Base-by-base conservation (phyloP, 352 stramenopile genomes). In the Phytophthora pluvialis region DNA sequence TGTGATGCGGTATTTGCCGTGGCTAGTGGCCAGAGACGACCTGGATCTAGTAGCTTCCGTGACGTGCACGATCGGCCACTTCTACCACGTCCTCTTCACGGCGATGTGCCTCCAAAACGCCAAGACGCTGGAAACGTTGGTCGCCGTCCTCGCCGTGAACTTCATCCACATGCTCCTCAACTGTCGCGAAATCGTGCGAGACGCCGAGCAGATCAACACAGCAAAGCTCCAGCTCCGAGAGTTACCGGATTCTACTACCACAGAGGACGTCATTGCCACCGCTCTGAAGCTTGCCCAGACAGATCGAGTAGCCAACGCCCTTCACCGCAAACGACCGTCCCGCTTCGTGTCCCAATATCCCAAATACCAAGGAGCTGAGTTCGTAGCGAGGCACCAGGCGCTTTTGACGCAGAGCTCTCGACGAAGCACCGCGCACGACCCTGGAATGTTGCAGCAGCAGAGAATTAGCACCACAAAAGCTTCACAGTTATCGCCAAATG, bases 21-120 rank as follows among this genome's bases (percentile, higher is more conserved):
- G 61, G 40, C 18, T 64, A 4, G 60, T 75, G 2, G 10, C 60
- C 4, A 63, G 53, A 21, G 32, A 54, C 2, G 49, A 76, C 21
- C 38, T 68, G 9, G 74, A 86, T 55, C 39, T 76, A 1, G 55
- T 72, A 0, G 50, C 46, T 0, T 64, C 70, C 40, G 50, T 51
- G 12, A 74, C 49, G 29, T 55, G 39, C 26, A 70, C 51, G 13
- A 60, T 65, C 11, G 46, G 64, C 0, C 73, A 81, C 33, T 44
- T 81, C 0, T 83, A 78, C 58, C 77, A 86, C 47, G 45, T 73
- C 8, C 44, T 82, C 7, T 85, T 85, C 38, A 65, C 64, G 0
- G 69, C 50, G 21, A 72, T 60, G 63, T 82, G 64, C 25, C 50
- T 86, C 1, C 73, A 86, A 39, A 77, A 67, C 15, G 45, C 73